These are phyloP conservation scores for Neurospora sp. DNA, from an alignment of 495 filamentous ascomycete species.

Conservation along the genomic window DNA sequence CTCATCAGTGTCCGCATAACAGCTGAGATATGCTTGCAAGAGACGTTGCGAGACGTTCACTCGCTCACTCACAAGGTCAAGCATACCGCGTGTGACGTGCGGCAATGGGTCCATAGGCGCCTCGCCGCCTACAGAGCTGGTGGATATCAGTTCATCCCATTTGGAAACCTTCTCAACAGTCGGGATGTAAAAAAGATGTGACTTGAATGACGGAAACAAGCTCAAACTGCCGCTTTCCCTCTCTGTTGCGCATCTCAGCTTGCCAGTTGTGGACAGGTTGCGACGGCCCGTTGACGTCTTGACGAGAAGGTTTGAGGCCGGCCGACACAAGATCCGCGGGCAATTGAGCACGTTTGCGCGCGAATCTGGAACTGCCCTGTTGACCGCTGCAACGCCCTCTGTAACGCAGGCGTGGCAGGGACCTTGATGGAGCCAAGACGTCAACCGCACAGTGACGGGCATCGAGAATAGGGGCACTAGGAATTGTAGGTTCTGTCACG, in stretches of 20 bases:
- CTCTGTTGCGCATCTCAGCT: neutral
- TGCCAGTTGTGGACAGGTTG: neutral
- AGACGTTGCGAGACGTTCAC: neutral
- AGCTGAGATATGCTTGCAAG: neutral
- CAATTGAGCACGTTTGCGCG: slow-evolving; percentile 27
- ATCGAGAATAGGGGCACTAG: no score
- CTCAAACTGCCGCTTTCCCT: neutral
- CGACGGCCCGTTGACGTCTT: neutral
- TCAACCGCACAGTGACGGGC: no score
- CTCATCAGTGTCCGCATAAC: neutral
- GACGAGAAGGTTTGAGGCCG: neutral
- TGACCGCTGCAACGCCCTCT: neutral
- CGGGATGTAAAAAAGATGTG: neutral
- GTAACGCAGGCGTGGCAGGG: neutral
- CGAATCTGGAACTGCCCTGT: slow-evolving; percentile 3
- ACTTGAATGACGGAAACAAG: neutral
- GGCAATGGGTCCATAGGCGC: neutral
- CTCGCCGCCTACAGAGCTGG: neutral
- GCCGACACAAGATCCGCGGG: slow-evolving; percentile 2
- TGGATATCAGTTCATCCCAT: neutral
- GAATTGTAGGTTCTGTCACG: no score
- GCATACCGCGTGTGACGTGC: neutral
- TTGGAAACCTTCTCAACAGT: neutral
- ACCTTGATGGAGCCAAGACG: neutral
- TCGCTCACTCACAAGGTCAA: neutral